Conservation (phyloP, 768 basidiomycete species). For the Leccinum barrowsii region DNA sequence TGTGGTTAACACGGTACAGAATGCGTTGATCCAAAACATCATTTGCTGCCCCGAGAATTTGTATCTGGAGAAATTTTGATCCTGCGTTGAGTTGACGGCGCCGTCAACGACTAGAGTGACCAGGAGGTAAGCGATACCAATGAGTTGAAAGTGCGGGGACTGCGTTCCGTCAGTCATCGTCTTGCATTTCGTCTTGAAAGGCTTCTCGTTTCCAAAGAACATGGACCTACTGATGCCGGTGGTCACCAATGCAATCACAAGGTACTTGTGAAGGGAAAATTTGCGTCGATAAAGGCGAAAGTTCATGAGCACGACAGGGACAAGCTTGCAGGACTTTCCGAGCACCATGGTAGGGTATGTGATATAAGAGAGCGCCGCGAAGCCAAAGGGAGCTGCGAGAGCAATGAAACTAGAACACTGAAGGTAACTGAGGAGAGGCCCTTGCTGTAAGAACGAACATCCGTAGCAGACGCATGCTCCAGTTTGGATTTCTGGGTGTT, state of each 20-base stretch:
- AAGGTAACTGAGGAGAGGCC: constrained; percentile 68
- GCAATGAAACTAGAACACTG: constrained; percentile 89
- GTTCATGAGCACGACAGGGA: constrained; percentile 98
- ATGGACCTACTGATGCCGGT: constrained; percentile 91
- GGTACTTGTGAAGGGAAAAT: constrained; percentile 92
- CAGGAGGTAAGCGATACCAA: constrained; percentile 73
- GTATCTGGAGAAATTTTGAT: constrained; percentile 86
- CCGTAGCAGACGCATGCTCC: constrained; percentile 29
- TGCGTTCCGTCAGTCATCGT: constrained; percentile 26
- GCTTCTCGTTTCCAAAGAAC: constrained; percentile 68
- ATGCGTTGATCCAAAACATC: constrained; percentile 98
- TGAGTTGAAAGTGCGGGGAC: constrained; percentile 54
- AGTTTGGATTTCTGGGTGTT: constrained; percentile 18
- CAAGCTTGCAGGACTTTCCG: constrained; percentile 98
- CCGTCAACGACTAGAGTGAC: constrained; percentile 92
- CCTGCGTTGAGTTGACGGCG: constrained; percentile 92
- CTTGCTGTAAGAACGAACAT: constrained; percentile 34
- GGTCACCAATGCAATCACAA: constrained; percentile 90
- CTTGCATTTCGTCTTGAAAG: constrained; percentile 36
- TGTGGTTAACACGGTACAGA: constrained; percentile 72
- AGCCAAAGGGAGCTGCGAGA: constrained; percentile 91
- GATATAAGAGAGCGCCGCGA: constrained; percentile 91
- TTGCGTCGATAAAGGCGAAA: constrained; percentile 88
- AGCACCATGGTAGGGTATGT: constrained; percentile 99
- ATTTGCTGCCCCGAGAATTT: constrained; percentile 88